phyloP scores from a whole-genome alignment of 2,329 filamentous ascomycete species.

The Apiospora hydei region DNA sequence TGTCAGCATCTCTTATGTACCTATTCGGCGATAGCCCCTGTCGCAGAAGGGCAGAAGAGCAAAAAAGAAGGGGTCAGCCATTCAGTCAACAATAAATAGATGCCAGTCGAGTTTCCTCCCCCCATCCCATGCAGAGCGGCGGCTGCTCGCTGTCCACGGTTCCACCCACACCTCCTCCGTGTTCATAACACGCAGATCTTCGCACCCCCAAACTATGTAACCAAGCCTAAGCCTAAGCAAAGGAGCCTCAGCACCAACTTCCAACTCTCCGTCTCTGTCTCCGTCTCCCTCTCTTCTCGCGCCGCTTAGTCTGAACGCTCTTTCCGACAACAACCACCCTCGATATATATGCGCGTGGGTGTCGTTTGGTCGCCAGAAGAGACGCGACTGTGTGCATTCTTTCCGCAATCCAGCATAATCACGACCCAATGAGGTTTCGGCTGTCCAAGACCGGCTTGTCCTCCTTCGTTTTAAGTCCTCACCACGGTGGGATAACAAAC shows the following conservation, averaged over 20 bases:
- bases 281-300: not conserved
- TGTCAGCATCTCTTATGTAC: too few species aligned
- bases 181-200: slow-evolving; percentile 17
- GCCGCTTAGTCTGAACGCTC: slow-evolving; percentile 9
- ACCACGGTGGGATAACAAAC: slow-evolving; percentile 9
- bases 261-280: slow-evolving; percentile 5
- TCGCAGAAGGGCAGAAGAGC: not conserved
- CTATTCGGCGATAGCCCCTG: too few species aligned
- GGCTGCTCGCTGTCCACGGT: slow-evolving; percentile 7
- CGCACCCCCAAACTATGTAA: slow-evolving; percentile 16
- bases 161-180: slow-evolving; percentile 13
- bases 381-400: not conserved
- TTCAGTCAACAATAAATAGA: slow-evolving; percentile 4
- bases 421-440: slow-evolving; percentile 2
- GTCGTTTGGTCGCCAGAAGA: not conserved
- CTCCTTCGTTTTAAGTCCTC: slow-evolving; percentile 12
- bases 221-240: slow-evolving; percentile 15
- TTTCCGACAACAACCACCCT: slow-evolving; percentile 6
- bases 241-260: slow-evolving; percentile 21
- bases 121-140: slow-evolving; percentile 9
- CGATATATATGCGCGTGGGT: slow-evolving; percentile 1
- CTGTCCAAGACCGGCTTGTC: slow-evolving; percentile 1
- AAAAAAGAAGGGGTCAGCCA: not conserved
- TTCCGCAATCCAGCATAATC: not conserved
- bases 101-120: not conserved